Conservation (phyloP, 108 stramenopile genomes). For the Cyclotella kingstonii region DNA sequence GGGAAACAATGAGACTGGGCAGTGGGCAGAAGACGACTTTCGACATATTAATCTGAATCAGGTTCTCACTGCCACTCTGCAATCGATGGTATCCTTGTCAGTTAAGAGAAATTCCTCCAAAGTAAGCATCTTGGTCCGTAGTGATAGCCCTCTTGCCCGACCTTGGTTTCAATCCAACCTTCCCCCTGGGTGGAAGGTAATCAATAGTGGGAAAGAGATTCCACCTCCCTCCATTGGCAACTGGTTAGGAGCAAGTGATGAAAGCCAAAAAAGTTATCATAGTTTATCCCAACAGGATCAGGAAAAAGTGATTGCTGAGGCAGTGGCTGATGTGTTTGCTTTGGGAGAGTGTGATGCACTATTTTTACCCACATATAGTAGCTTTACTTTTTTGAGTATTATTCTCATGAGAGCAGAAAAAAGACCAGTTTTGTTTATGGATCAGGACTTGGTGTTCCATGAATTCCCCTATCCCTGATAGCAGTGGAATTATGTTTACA, state of each 20-base stretch:
- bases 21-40: not conserved
- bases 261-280: constrained; percentile 6
- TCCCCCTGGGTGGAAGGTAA: constrained; percentile 19
- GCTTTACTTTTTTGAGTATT: constrained; percentile 17
- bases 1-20: constrained; percentile 31
- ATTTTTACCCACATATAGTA: constrained; percentile 29
- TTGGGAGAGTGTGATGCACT: constrained; percentile 41
- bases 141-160: constrained; percentile 12
- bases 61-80: constrained; percentile 9
- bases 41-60: constrained; percentile 13
- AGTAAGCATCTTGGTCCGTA: constrained; percentile 24
- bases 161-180: constrained; percentile 20
- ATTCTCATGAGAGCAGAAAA: constrained; percentile 8
- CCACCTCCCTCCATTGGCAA: constrained; percentile 11
- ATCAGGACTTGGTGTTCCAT: not conserved
- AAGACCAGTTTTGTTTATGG: constrained; percentile 10
- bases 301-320: constrained; percentile 44
- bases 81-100: constrained; percentile 6
- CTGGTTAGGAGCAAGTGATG: constrained; percentile 30
- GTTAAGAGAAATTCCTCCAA: not conserved
- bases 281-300: constrained; percentile 5
- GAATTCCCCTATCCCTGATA: not conserved
- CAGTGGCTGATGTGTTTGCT: constrained; percentile 35
- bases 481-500: too few species aligned
- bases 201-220: constrained; percentile 11